These are phyloP conservation scores for Quercus ilex DNA, from an alignment of 306 rosid species.

Conservation along the genomic window DNA sequence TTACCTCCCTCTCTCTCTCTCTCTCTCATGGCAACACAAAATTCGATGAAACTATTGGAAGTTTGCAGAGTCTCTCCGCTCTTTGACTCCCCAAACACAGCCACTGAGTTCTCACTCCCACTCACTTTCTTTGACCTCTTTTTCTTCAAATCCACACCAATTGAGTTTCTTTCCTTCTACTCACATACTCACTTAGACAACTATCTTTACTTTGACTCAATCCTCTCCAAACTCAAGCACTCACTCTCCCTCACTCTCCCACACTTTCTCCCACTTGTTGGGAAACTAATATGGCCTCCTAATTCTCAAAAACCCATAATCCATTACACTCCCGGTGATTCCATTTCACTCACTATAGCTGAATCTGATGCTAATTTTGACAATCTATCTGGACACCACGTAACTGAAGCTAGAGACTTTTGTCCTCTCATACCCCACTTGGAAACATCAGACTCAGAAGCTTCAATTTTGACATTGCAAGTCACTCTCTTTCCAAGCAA, in stretches of 20 bases:
- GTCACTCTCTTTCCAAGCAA: constrained; percentile 42
- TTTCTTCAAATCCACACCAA: constrained; percentile 39
- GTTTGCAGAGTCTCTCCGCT: constrained; percentile 5
- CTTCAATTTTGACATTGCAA: constrained; percentile 41
- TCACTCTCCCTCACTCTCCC: constrained; percentile 30
- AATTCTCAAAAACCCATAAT: constrained; percentile 19
- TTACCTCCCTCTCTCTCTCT: too few relatives aligned
- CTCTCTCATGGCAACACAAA: too few relatives aligned
- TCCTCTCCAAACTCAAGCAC: constrained; percentile 38
- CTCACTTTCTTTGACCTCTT: constrained; percentile 42
- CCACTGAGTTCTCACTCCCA: constrained; percentile 10
- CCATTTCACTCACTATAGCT: constrained; percentile 28
- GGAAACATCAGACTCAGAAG: constrained; percentile 5
- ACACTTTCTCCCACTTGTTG: constrained; percentile 23
- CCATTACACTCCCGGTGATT: constrained; percentile 12
- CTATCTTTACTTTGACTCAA: constrained; percentile 3
- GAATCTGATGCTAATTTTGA: constrained; percentile 27
- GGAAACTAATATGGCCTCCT: constrained; percentile 29
- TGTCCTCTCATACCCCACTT: constrained; percentile 29
- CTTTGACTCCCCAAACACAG: not conserved
- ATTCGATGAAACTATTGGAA: not conserved
- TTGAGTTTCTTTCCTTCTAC: constrained; percentile 31
- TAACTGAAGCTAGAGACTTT: not conserved
- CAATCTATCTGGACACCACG: constrained; percentile 7
- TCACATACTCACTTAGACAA: not conserved